These are phyloP conservation scores for Flaveria floridana DNA, from an alignment of 140 eudicot genomes.

Conservation along the genomic window DNA sequence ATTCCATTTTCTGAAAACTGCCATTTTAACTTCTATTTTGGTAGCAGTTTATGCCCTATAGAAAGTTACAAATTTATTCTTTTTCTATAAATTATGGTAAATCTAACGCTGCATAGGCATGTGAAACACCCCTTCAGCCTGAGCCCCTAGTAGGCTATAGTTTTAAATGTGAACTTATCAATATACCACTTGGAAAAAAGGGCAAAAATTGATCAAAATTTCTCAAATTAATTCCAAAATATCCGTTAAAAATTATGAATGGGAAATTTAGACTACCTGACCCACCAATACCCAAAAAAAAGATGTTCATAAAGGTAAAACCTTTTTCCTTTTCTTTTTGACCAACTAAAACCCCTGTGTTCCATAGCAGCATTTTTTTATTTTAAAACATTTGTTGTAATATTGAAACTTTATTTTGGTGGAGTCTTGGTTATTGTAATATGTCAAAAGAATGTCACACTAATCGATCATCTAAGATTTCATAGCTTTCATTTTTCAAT, in stretches of 20 bases:
- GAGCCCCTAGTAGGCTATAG: too few species aligned
- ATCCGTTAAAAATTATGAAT: too few species aligned
- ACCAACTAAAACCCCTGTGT: neutral
- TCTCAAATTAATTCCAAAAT: too few species aligned
- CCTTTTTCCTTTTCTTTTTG: neutral
- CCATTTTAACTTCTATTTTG: neutral
- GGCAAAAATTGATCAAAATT: too few species aligned
- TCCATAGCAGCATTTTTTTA: neutral
- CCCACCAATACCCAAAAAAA: neutral
- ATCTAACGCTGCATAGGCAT: neutral
- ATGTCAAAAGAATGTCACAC: neutral
- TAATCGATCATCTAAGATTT: too few species aligned
- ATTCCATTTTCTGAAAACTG: neutral
- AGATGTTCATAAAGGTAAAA: neutral
- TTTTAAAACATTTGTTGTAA: too few species aligned
- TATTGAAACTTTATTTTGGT: too few species aligned
- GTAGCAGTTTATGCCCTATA: neutral
- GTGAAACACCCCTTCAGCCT: neutral
- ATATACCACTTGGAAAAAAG: too few species aligned
- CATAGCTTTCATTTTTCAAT: neutral
- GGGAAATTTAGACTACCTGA: too few species aligned
- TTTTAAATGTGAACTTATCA: too few species aligned
- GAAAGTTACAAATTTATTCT: neutral
- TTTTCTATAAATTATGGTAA: neutral
- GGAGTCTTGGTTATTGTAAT: too few species aligned